Conservation (phyloP, 345 rosid genomes). For the Acer negundo region DNA sequence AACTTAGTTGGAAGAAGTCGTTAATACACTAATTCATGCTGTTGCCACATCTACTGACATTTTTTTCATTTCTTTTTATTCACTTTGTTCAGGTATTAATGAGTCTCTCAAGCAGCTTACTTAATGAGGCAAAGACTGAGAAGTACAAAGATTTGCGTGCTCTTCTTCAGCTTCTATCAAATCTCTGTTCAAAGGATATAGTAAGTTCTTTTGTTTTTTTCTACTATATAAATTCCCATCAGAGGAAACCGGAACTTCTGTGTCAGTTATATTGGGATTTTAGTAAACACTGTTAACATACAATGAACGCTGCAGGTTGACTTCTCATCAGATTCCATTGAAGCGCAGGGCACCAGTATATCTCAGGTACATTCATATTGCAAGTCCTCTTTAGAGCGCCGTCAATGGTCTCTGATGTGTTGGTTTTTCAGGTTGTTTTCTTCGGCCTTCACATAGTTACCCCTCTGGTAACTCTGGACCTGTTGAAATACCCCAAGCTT, state of each 20-base stretch:
- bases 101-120: constrained; percentile 74
- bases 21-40: neutral
- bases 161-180: constrained; percentile 94
- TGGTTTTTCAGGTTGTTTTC: constrained; percentile 79
- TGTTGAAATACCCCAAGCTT: constrained; percentile 97
- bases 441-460: constrained; percentile 89
- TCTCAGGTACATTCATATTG: constrained; percentile 61
- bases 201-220: constrained; percentile 35
- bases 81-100: constrained; percentile 60
- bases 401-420: constrained; percentile 33
- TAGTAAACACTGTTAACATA: constrained; percentile 6
- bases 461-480: constrained; percentile 85
- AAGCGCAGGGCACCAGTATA: constrained; percentile 66
- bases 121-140: constrained; percentile 81
- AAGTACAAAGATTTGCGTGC: constrained; percentile 92
- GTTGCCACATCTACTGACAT: neutral
- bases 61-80: neutral
- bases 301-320: constrained; percentile 59
- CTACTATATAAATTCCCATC: neutral
- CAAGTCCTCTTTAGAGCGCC: constrained; percentile 7
- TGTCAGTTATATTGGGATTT: neutral
- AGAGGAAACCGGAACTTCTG: neutral
- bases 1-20: neutral
- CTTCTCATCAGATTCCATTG: constrained; percentile 83
- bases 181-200: constrained; percentile 93